Evolutionary conservation across 768 basidiomycete species (phyloP), one percentile per base, ranked within the genome.

Genomic region (Lactarius deliciosus): DNA sequence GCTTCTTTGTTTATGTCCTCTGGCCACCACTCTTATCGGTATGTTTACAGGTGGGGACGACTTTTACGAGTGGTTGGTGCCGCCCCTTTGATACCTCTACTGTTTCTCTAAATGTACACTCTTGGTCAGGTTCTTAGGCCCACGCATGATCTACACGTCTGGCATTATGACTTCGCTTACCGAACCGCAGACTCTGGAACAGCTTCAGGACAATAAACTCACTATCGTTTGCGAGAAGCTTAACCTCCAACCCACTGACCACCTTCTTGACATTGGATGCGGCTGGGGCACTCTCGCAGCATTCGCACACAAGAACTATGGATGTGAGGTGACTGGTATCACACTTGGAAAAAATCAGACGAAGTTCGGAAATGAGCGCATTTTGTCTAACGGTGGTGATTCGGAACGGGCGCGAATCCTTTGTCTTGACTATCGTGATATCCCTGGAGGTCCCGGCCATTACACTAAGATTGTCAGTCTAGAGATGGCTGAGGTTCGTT

Each of bases 151-250:
- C 75, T 99, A 98, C 77, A 99, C 97, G 13, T 96, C 92, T 32
- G 97, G 97, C 69, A 82, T 99, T 61, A 84, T 98, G 64, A 79
- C 80, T 30, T 86, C 91, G 74, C 78, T 90, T 66, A 84, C 85
- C 70, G 79, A 81, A 50, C 81, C 88, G 69, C 90, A 98, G 76
- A 87, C 93, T 15, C 84, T 99, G 57, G 96, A 98, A 76, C 83
- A 94, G 71, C 86, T 99, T 11, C 97, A 99, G 81, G 96, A 98
- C 77, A 99, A 98, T 84, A 98, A 99, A 77, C 88, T 99, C 63
- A 88, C 90, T 18, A 79, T 97, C 66, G 96, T 99, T 22, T 98
- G 97, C 79, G 91, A 89, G 73, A 99, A 98, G 78, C 86, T 99
- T 63, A 83, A 91, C 76, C 85, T 99, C 34, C 81, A 96, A 72